Conservation (phyloP, 2,329 filamentous ascomycete genomes). For the Fusarium pseudograminearum region DNA sequence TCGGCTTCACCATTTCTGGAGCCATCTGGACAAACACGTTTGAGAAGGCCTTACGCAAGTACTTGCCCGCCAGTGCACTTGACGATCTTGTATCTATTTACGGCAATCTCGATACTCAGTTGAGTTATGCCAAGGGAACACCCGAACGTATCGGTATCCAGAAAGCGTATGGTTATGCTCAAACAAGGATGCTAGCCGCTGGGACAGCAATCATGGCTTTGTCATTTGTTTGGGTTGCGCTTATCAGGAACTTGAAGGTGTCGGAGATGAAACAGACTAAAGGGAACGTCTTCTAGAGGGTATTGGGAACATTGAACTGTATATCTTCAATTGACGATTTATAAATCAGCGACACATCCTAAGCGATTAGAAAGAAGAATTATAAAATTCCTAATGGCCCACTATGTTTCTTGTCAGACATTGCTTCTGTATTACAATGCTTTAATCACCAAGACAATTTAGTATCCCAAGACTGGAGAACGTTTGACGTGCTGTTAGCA, state of each 20-base stretch:
- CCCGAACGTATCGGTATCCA: constrained; percentile 19
- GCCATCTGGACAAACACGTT: constrained; percentile 59
- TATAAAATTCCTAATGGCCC: too few species aligned
- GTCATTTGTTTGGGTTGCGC: constrained; percentile 33
- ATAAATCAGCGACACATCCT: too few species aligned
- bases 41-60: constrained; percentile 5
- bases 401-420: too few species aligned
- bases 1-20: constrained; percentile 58
- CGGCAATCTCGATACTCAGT: constrained; percentile 4
- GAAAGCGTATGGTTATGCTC: constrained; percentile 24
- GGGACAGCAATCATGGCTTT: constrained; percentile 39
- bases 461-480: too few species aligned
- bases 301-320: not conserved
- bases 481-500: too few species aligned
- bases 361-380: too few species aligned
- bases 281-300: constrained; percentile 30
- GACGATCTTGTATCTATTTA: constrained; percentile 5
- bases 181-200: constrained; percentile 38
- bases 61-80: not conserved
- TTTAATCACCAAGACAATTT: too few species aligned
- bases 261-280: constrained; percentile 37
- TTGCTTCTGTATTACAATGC: too few species aligned
- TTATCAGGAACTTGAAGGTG: constrained; percentile 39
- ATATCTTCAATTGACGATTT: too few species aligned
- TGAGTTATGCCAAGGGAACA: constrained; percentile 9